Base-by-base conservation (phyloP, 768 basidiomycete species). In the Tubosaeta brunneosetosa region DNA sequence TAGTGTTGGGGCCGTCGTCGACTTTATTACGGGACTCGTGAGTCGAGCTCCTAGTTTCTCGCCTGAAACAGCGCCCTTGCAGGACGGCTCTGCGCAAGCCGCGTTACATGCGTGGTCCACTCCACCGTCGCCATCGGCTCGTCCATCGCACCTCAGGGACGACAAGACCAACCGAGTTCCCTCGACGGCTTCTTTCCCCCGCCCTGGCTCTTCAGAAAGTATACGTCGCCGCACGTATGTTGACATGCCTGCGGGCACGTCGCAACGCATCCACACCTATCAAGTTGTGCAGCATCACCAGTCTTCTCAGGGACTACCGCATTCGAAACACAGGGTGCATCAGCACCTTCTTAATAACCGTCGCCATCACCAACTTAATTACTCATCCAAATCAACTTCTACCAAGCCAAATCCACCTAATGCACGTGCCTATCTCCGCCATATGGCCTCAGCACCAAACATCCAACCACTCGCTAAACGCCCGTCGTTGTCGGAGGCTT, bases 351-450 rank as follows among this genome's bases (percentile, higher is more conserved):
- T 55, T 46, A 65, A 53, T 49, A 50, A 54, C 31, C 63, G 46
- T 38, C 56, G 57, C 49, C 56, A 66, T 33, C 61, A 57, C 16
- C 56, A 64, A 27, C 47, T 47, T 53, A 27, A 61, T 57, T 51
- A 66, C 45, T 61, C 67, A 62, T 57, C 63, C 47, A 60, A 62
- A 42, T 44, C 61, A 33, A 36, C 57, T 38, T 44, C 50, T 38
- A 51, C 49, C 52, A 66, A 61, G 52, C 50, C 53, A 51, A 58
- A 67, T 54, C 55, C 55, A 22, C 76, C 79, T 25, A 79, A 80
- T 47, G 85, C 87, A 3, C 78, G 79, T 4, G 80, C 82, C 6
- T 84, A 88, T 62, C 77, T 91, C 11, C 81, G 87, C 31, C 86
- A 89, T 64, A 88, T 91, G 75, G 80, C 80, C 1, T 89, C 88